phyloP scores from a whole-genome alignment of 352 stramenopile genomes.

The Globisporangium rhizosaccharum region DNA sequence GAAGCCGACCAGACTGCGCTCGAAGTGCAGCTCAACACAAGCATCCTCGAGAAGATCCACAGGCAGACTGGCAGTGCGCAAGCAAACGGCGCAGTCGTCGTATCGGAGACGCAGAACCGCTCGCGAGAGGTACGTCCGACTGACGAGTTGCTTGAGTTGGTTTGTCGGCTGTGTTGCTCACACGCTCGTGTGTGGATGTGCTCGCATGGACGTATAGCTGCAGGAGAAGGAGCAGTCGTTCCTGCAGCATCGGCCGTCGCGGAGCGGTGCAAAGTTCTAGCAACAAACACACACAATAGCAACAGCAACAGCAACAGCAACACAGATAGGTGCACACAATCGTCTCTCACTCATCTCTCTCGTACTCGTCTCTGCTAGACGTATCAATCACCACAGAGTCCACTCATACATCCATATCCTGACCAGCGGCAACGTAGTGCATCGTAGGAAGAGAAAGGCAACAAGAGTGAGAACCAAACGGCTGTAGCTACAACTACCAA shows the following conservation, averaged over 20 bases:
- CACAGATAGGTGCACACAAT: background rate
- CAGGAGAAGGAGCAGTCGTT: slow-evolving; percentile 47
- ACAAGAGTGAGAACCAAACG: too few species aligned
- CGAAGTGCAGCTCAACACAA: slow-evolving; percentile 70
- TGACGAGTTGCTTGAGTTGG: background rate
- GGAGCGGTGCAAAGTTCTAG: slow-evolving; percentile 26
- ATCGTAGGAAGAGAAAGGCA: too few species aligned
- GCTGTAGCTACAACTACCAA: too few species aligned
- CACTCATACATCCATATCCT: too few species aligned
- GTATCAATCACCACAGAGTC: too few species aligned
- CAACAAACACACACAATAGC: background rate
- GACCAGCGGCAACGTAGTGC: too few species aligned
- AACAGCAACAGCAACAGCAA: background rate
- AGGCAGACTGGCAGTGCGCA: slow-evolving; percentile 32
- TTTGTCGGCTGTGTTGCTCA: too few species aligned
- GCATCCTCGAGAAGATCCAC: slow-evolving; percentile 69
- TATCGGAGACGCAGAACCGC: slow-evolving; percentile 65
- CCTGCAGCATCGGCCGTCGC: slow-evolving; percentile 27
- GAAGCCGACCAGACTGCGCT: slow-evolving; percentile 60
- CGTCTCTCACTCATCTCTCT: too few species aligned
- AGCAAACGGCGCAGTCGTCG: slow-evolving; percentile 43
- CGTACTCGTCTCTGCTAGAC: too few species aligned
- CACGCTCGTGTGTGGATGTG: slow-evolving; percentile 1
- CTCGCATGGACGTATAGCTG: slow-evolving; percentile 20
- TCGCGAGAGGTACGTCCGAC: slow-evolving; percentile 50